Conservation (phyloP, 352 stramenopile genomes). For the Phytophthora hybrid region DNA sequence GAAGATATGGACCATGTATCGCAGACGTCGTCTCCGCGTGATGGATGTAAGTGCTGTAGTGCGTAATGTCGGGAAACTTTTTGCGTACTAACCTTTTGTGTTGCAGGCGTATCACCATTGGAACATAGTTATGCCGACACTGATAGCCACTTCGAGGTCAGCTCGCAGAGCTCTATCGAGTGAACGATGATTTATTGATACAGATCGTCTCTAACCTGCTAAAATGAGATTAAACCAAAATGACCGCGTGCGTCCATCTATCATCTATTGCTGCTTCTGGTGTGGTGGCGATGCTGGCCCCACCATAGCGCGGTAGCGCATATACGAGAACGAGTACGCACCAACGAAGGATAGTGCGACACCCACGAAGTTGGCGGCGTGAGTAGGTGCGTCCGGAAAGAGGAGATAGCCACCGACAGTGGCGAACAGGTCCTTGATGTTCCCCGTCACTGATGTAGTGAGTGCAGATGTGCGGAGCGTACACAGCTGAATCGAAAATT, state of each 20-base stretch:
- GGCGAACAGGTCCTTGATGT: slow-evolving; percentile 77
- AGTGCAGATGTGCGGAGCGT: slow-evolving; percentile 75
- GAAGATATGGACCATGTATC: slow-evolving; percentile 73
- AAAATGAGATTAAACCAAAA: slow-evolving; percentile 30
- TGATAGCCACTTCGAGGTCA: slow-evolving; percentile 87
- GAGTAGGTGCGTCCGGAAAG: slow-evolving; percentile 63
- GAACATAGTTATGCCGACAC: slow-evolving; percentile 80
- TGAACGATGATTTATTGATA: slow-evolving; percentile 51
- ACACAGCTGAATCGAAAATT: slow-evolving; percentile 78
- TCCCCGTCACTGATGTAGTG: slow-evolving; percentile 79
- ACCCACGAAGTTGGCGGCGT: slow-evolving; percentile 54
- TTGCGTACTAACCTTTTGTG: slow-evolving; percentile 8
- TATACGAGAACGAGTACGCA: slow-evolving; percentile 79
- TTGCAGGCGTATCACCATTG: slow-evolving; percentile 77
- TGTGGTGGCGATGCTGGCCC: slow-evolving; percentile 16
- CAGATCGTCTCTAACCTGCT: slow-evolving; percentile 22
- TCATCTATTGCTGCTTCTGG: slow-evolving; percentile 19
- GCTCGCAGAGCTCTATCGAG: slow-evolving; percentile 78
- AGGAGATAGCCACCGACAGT: slow-evolving; percentile 68
- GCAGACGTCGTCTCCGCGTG: slow-evolving; percentile 74
- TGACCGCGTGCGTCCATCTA: slow-evolving; percentile 20
- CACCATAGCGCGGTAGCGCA: slow-evolving; percentile 63
- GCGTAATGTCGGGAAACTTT: neutral
- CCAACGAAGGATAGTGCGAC: slow-evolving; percentile 74
- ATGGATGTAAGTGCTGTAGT: slow-evolving; percentile 64